These are phyloP conservation scores for Evansstolkia leycettana DNA, from an alignment of 495 filamentous ascomycete genomes.

Conservation along the genomic window DNA sequence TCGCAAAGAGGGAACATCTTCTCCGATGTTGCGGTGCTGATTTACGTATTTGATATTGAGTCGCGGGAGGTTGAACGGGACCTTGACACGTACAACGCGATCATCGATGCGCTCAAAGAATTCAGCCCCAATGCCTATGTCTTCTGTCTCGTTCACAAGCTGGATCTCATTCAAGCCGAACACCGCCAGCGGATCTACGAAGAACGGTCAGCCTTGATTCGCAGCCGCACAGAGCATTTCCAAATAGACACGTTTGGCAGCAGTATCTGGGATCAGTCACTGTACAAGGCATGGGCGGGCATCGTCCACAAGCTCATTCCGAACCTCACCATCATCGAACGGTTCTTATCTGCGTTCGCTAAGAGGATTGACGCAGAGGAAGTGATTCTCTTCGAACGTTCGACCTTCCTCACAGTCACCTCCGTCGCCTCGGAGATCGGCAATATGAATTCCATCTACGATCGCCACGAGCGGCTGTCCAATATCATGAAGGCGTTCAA, in stretches of 20 bases:
- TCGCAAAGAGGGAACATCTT: conserved; percentile 94
- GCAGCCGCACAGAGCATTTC: conserved; percentile 62
- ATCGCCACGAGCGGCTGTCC: conserved; percentile 86
- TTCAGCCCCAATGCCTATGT: conserved; percentile 74
- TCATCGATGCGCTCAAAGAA: conserved; percentile 74
- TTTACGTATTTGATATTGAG: conserved; percentile 98
- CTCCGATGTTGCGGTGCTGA: conserved; percentile 87
- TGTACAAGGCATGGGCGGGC: conserved; percentile 97
- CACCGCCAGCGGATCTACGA: conserved; percentile 70
- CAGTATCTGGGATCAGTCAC: conserved; percentile 93
- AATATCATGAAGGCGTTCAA: conserved; percentile 98
- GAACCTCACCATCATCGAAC: conserved; percentile 81
- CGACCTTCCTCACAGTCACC: conserved; percentile 88
- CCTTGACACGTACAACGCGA: conserved; percentile 73
- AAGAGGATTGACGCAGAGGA: conserved; percentile 82
- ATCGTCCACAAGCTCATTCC: conserved; percentile 95
- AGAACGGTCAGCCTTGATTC: conserved; percentile 60
- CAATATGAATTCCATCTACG: conserved; percentile 69
- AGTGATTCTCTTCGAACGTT: conserved; percentile 88
- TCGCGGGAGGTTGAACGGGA: conserved; percentile 86
- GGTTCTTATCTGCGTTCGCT: conserved; percentile 64
- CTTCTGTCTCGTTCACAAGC: conserved; percentile 94
- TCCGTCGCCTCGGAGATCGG: conserved; percentile 64
- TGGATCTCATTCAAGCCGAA: conserved; percentile 84
- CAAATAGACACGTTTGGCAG: conserved; percentile 68